Conservation (phyloP, 202 grass and related monocot species). For the Eragrostis tef region DNA sequence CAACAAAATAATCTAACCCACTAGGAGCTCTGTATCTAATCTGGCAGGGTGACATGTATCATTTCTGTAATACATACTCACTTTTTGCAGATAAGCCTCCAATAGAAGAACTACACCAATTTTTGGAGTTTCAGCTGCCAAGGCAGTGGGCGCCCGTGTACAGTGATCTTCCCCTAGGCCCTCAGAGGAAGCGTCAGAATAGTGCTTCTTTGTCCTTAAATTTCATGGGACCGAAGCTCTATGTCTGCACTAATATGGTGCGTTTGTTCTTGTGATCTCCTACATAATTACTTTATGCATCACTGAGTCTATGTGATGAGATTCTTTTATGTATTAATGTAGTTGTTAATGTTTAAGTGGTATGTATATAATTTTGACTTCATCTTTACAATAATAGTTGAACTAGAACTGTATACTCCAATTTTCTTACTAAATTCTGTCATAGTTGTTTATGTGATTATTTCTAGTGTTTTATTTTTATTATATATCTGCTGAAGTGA, state of each 20-base stretch:
- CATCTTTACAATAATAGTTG: not conserved
- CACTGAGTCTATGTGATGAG: not conserved
- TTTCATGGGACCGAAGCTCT: slow-evolving; percentile 94
- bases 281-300: not conserved
- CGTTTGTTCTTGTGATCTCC: slow-evolving; percentile 10
- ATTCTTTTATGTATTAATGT: not conserved
- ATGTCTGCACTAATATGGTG: slow-evolving; percentile 89
- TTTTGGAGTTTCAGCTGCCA: slow-evolving; percentile 96
- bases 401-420: not conserved
- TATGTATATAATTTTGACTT: not conserved
- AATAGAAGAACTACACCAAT: slow-evolving; percentile 89
- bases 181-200: slow-evolving; percentile 74
- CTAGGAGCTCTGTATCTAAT: not conserved
- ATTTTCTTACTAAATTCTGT: not conserved
- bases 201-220: slow-evolving; percentile 82
- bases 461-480: too few relatives aligned
- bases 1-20: not conserved
- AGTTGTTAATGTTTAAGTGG: not conserved
- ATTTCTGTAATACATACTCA: not conserved
- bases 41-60: not conserved
- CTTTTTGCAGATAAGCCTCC: slow-evolving; percentile 79
- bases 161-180: slow-evolving; percentile 84
- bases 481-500: not conserved
- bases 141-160: slow-evolving; percentile 96
- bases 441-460: not conserved